Percentiles rank a stretch among this genome's conserved stretches.
Conservation (phyloP, 2,329 filamentous ascomycete genomes). For the Talaromyces sp. region DNA sequence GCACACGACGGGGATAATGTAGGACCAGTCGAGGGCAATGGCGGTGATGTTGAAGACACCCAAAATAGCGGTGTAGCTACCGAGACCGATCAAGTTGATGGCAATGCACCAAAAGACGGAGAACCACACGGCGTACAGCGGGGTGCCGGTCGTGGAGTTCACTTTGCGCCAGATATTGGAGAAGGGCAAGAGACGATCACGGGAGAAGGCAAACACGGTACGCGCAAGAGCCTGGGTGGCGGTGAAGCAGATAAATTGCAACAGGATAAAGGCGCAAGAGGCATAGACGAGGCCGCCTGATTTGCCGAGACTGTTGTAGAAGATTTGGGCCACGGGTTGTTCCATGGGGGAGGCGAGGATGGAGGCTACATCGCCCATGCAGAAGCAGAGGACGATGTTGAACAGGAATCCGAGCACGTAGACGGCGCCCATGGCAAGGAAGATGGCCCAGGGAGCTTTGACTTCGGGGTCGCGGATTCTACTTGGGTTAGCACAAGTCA, state of each 20-base stretch:
- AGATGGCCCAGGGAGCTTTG: constrained; percentile 58
- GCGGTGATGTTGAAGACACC: constrained; percentile 49
- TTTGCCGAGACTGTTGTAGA: constrained; percentile 57
- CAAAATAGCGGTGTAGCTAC: constrained; percentile 49
- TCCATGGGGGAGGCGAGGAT: constrained; percentile 49
- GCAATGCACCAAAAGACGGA: constrained; percentile 55
- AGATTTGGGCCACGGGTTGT: constrained; percentile 59
- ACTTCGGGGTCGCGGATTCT: constrained; percentile 50
- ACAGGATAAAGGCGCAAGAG: constrained; percentile 54
- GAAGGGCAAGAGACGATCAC: constrained; percentile 52
- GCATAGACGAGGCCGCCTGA: constrained; percentile 55
- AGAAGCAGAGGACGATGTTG: constrained; percentile 59
- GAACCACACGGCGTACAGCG: constrained; percentile 57
- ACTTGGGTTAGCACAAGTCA: constrained; percentile 24
- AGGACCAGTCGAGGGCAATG: constrained; percentile 45
- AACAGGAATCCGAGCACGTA: constrained; percentile 57
- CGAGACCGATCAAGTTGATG: constrained; percentile 61
- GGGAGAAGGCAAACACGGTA: constrained; percentile 57
- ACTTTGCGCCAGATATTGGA: constrained; percentile 52
- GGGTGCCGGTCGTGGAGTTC: constrained; percentile 51
- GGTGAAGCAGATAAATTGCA: constrained; percentile 21
- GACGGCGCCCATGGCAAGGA: constrained; percentile 56
- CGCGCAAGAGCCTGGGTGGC: constrained; percentile 47
- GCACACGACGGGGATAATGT: constrained; percentile 58
- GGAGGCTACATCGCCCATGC: constrained; percentile 53